Evolutionary conservation across 768 basidiomycete genomes (phyloP), one percentile per base, ranked within the genome.

Genomic region (Dioszegia aurantiaca): DNA sequence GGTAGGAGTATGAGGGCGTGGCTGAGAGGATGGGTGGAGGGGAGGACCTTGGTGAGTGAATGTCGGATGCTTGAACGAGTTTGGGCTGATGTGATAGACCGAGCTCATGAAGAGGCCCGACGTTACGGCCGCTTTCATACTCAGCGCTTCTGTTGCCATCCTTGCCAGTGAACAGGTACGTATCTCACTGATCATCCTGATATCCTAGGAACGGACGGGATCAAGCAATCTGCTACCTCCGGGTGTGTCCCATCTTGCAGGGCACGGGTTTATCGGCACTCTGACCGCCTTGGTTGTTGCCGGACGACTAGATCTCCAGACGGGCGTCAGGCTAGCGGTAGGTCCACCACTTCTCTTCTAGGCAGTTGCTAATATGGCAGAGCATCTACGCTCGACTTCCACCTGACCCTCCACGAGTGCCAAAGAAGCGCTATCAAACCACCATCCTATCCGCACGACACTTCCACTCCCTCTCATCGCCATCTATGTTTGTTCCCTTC

Each of bases 251-350:
- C 67, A 72, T 55, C 64, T 75, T 17, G 69, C 67, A n/a, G 74
- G 74, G 21, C 72, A 75, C 44, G 74, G 74, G 12, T 75, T 75
- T 58, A 65, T 75, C 46, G 74, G 74, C 1, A 72, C 72, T 24
- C 54, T 75, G 17, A 72, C 74, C 3, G 65, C 69, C 0, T 55
- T 75, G n/a, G 74, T 75, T 4, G 74, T 69, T 12, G 60, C 66
- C 12, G 70, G 69, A 9, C 59, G 64, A 31, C 36, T 75, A 4
- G 70, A 72, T 42, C 60, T 75, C 16, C 56, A 65, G 19, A 69
- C 70, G 17, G 72, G 68, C 3, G 68, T 73, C 27, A 31, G 74
- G 19, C 45, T 75, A 16, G 69, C 70, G 2, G 69, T 68, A 39
- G 62, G 71, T 28, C 19, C 6, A 42, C 21, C 6, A n/a, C n/a